Evolutionary conservation across 169 alveolate species (phyloP).

Genomic region (Plasmodium coatneyi): DNA sequence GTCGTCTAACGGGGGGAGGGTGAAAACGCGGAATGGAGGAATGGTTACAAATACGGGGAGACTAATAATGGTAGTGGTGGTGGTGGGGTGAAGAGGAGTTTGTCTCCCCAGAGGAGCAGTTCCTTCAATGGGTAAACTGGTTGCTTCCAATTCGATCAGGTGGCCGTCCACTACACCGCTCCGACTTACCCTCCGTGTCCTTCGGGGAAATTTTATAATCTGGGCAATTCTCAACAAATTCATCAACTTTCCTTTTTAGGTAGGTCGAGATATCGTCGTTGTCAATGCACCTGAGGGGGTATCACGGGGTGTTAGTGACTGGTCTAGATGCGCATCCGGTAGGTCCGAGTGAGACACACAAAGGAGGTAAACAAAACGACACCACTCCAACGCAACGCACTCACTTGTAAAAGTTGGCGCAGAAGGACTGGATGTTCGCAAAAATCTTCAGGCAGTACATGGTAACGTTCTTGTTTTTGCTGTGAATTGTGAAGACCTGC

Average conservation of each 20-base stretch:
- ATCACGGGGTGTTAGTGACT: neutral
- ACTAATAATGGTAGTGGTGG: neutral
- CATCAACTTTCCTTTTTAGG: slow-evolving; percentile 60
- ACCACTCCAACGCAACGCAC: neutral
- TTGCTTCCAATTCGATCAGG: neutral
- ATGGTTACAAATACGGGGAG: neutral
- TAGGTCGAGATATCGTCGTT: slow-evolving; percentile 67
- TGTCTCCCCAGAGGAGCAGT: neutral
- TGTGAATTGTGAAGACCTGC: slow-evolving; percentile 60
- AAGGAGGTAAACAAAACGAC: neutral
- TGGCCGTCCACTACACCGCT: neutral
- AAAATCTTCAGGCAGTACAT: slow-evolving; percentile 60
- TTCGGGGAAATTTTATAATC: slow-evolving; percentile 16
- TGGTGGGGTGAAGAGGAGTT: neutral
- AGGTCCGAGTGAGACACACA: neutral
- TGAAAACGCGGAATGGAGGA: neutral
- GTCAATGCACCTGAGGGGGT: slow-evolving; percentile 52
- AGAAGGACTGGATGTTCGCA: slow-evolving; percentile 62
- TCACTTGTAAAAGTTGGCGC: slow-evolving; percentile 57
- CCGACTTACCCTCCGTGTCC: slow-evolving; percentile 35
- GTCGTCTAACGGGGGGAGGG: slow-evolving; percentile 7
- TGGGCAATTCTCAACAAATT: slow-evolving; percentile 50
- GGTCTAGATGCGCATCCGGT: neutral
- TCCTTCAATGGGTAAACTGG: neutral
- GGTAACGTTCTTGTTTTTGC: slow-evolving; percentile 62